A percentile compares a stretch with the other conserved stretches of the same genome.
phyloP scores from a whole-genome alignment of 2,329 filamentous ascomycete species.

The Berkeleyomyces basicola region DNA sequence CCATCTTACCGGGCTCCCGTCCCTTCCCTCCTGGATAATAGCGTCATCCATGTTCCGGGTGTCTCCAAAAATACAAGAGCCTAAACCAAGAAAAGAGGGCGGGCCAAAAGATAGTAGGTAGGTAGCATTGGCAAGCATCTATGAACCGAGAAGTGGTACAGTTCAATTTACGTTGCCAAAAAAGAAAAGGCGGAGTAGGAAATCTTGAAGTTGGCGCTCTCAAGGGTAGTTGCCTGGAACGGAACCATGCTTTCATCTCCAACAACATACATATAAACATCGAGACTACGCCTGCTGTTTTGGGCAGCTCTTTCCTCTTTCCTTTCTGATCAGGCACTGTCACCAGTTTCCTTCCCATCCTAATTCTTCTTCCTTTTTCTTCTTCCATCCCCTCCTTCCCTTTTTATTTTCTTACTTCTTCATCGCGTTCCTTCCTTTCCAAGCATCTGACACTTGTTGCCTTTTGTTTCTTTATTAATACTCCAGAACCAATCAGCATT shows the following conservation, averaged over 20 bases:
- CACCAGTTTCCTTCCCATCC: too few relatives aligned
- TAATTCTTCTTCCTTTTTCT: too few relatives aligned
- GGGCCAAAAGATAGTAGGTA: not conserved
- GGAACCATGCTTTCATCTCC: not conserved
- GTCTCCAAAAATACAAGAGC: not conserved
- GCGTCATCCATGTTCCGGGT: constrained; percentile 1
- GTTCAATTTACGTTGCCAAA: not conserved
- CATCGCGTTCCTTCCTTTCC: not conserved
- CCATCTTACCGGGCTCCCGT: not conserved
- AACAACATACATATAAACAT: not conserved
- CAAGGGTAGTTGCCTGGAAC: not conserved
- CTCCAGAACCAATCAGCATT: not conserved
- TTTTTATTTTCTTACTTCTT: not conserved
- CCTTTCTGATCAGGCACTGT: too few relatives aligned
- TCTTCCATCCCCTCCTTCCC: not conserved
- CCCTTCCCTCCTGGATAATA: not conserved
- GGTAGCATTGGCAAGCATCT: not conserved
- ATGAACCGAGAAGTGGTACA: not conserved
- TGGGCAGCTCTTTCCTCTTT: too few relatives aligned
- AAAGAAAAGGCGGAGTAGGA: not conserved
- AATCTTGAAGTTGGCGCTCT: not conserved
- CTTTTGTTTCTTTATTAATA: not conserved
- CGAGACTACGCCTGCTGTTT: not conserved
- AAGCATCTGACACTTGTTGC: not conserved
- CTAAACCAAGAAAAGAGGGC: not conserved